These are phyloP conservation scores for Phialophora macrospora DNA, from an alignment of 2,329 filamentous ascomycete species.

Conservation along the genomic window DNA sequence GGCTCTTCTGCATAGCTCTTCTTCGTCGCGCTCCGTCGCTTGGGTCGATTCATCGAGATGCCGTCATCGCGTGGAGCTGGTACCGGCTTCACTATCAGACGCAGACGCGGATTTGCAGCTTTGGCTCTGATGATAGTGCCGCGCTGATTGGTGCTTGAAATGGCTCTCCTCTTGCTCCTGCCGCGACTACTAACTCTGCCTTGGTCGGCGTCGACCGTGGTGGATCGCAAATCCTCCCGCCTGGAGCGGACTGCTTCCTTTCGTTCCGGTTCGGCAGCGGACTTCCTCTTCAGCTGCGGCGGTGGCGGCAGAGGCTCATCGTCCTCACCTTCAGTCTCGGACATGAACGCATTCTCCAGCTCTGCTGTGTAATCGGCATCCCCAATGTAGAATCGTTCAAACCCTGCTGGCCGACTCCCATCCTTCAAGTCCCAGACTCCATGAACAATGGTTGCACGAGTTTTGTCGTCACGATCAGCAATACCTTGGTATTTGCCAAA, in stretches of 20 bases:
- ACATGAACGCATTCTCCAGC: background rate
- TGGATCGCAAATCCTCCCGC: background rate
- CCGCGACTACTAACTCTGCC: background rate
- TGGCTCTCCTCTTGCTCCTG: background rate
- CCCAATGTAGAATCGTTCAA: conserved; percentile 34
- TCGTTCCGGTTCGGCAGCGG: background rate
- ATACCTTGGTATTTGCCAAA: conserved; percentile 32
- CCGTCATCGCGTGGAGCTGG: background rate
- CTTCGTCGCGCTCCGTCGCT: conserved; percentile 4
- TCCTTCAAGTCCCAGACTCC: conserved; percentile 35
- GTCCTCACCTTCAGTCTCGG: background rate
- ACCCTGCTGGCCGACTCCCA: conserved; percentile 19
- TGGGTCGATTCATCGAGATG: conserved; percentile 12
- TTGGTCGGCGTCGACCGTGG: background rate
- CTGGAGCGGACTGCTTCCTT: conserved; percentile 11
- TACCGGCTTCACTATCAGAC: background rate
- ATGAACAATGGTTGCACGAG: conserved; percentile 26
- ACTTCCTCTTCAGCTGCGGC: background rate
- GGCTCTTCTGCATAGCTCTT: conserved; percentile 9
- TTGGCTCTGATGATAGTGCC: background rate
- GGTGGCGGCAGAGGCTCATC: background rate
- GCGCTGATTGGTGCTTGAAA: background rate
- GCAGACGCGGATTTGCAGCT: background rate
- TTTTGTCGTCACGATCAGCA: conserved; percentile 20
- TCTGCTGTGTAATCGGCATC: conserved; percentile 17